These are phyloP conservation scores for Camptophora hylomeconis DNA, from an alignment of 2,329 filamentous ascomycete genomes.

Conservation along the genomic window DNA sequence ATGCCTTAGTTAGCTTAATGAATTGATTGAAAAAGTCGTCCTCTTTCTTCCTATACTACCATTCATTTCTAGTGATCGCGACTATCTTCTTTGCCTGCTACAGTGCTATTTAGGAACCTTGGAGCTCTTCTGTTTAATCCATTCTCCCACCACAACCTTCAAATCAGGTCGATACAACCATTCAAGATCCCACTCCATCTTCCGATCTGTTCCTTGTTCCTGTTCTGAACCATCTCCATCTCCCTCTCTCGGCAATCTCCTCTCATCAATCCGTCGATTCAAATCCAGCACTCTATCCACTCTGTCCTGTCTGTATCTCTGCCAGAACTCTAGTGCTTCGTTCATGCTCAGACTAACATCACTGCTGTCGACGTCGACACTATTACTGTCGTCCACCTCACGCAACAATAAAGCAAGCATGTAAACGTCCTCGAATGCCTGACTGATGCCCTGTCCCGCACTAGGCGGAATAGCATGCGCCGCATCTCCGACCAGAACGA, in stretches of 20 bases:
- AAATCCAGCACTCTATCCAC: slow-evolving; percentile 36
- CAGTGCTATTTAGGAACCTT: no score
- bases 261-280: slow-evolving; percentile 36
- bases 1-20: no score
- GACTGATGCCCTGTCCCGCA: slow-evolving; percentile 13
- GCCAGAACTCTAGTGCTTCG: slow-evolving; percentile 27
- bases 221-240: slow-evolving; percentile 1
- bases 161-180: slow-evolving; percentile 35
- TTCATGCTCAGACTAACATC: no score
- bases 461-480: slow-evolving; percentile 16
- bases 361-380: no score
- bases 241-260: slow-evolving; percentile 28
- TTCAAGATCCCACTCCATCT: slow-evolving; percentile 23
- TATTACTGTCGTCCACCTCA: no score
- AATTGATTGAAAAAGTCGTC: no score
- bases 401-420: no score
- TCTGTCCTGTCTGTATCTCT: slow-evolving; percentile 34
- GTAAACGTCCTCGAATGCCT: slow-evolving; percentile 15
- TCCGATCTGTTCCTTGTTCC: slow-evolving; percentile 15
- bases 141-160: slow-evolving; percentile 24
- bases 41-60: no score
- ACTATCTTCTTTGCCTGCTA: no score
- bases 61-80: no score
- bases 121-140: no score
- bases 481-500: slow-evolving; percentile 14